phyloP scores from a whole-genome alignment of 2,329 filamentous ascomycete species.

The Tricladium varicosporioides region DNA sequence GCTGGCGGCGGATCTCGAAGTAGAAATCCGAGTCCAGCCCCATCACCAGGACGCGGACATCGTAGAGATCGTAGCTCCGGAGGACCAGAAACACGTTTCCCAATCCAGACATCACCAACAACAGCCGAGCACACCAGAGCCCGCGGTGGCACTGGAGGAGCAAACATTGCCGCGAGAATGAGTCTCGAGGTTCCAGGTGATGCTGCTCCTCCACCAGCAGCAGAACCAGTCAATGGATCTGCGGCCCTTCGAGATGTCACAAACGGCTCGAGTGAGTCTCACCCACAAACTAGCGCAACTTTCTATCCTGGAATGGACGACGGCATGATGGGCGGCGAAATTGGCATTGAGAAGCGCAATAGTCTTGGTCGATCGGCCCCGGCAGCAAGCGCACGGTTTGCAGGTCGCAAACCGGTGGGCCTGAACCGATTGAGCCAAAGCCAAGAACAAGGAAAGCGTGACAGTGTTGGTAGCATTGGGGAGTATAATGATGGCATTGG shows the following conservation, averaged over 20 bases:
- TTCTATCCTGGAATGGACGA: constrained; percentile 31
- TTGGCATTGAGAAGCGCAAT: constrained; percentile 7
- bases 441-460: constrained; percentile 28
- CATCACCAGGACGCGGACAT: constrained; percentile 55
- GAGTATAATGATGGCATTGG: constrained; percentile 39
- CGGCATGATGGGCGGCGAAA: constrained; percentile 16
- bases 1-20: constrained; percentile 55
- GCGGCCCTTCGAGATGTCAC: constrained; percentile 9
- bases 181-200: constrained; percentile 75
- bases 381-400: constrained; percentile 51
- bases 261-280: constrained; percentile 14
- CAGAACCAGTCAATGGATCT: constrained; percentile 23
- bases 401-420: constrained; percentile 34
- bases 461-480: constrained; percentile 30
- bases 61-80: constrained; percentile 78
- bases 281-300: constrained; percentile 30
- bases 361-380: constrained; percentile 50
- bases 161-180: constrained; percentile 44
- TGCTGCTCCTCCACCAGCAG: constrained; percentile 14
- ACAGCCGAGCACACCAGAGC: constrained; percentile 36
- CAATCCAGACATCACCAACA: constrained; percentile 67
- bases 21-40: constrained; percentile 72
- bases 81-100: constrained; percentile 77
- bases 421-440: constrained; percentile 34
- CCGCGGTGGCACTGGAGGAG: constrained; percentile 13